These are phyloP conservation scores for Lavandula angustifolia DNA, from an alignment of 257 asterid genomes.

Conservation along the genomic window DNA sequence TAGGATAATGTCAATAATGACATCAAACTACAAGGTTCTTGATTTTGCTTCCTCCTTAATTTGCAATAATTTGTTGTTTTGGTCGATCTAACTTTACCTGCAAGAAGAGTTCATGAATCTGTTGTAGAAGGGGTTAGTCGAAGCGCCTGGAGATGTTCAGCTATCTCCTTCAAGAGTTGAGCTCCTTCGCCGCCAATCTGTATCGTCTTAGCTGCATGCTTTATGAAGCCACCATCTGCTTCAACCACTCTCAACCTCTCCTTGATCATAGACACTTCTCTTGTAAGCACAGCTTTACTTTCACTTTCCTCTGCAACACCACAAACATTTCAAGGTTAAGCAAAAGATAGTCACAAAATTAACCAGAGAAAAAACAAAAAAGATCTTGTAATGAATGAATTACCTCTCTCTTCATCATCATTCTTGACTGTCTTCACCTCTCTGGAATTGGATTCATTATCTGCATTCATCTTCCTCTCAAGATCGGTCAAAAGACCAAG, in stretches of 20 bases:
- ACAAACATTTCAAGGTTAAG: background rate
- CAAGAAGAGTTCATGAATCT: conserved; percentile 30
- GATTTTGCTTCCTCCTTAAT: background rate
- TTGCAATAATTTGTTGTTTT: no score
- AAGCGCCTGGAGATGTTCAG: conserved; percentile 61
- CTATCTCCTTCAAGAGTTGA: conserved; percentile 66
- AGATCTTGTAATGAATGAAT: background rate
- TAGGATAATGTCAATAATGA: conserved; percentile 25
- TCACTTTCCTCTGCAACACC: conserved; percentile 33
- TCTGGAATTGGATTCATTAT: conserved; percentile 31
- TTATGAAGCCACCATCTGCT: conserved; percentile 76
- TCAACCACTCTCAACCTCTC: conserved; percentile 70
- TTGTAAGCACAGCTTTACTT: conserved; percentile 42
- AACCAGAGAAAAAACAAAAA: background rate
- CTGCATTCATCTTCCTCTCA: conserved; percentile 41
- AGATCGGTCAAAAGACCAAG: conserved; percentile 50
- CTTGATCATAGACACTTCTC: conserved; percentile 60
- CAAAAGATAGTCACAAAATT: background rate
- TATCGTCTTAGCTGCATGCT: conserved; percentile 69
- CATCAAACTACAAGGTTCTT: conserved; percentile 16
- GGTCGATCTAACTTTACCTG: conserved; percentile 34
- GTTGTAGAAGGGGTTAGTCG: conserved; percentile 38
- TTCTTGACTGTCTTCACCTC: conserved; percentile 26
- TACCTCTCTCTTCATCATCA: conserved; percentile 49
- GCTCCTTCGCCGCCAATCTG: conserved; percentile 64